phyloP scores from a whole-genome alignment of 1,284 basidiomycete genomes.

The Inonotus obliquus region DNA sequence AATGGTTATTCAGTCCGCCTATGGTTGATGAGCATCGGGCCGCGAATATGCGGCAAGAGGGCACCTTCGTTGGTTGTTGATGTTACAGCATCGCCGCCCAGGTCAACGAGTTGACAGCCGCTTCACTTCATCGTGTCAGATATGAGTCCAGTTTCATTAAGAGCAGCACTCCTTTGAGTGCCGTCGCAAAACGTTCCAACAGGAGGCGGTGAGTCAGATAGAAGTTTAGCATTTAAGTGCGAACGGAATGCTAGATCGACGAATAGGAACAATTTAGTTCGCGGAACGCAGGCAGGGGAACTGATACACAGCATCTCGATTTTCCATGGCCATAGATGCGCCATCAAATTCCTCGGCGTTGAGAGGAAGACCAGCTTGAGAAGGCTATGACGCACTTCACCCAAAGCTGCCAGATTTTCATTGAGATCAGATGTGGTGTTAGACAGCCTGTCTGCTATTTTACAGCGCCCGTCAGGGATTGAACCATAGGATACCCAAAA shows the following conservation, averaged over 20 bases:
- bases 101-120: neutral
- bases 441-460: neutral
- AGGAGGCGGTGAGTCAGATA: neutral
- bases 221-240: conserved; percentile 9
- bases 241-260: neutral
- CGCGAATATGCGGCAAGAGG: neutral
- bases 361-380: neutral
- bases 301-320: neutral
- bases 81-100: neutral
- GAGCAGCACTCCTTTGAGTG: neutral
- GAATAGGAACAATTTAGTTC: neutral
- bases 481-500: neutral
- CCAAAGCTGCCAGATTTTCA: neutral
- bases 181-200: neutral
- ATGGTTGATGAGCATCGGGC: neutral
- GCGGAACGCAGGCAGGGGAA: no score
- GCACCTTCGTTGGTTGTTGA: neutral
- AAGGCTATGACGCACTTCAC: neutral
- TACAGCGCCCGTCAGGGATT: neutral
- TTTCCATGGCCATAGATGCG: neutral
- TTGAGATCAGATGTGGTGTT: neutral
- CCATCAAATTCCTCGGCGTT: neutral
- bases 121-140: neutral
- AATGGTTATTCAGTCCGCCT: neutral
- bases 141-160: neutral